Base-by-base conservation (phyloP, 108 stramenopile genomes). In the Skeletonema costatum region DNA sequence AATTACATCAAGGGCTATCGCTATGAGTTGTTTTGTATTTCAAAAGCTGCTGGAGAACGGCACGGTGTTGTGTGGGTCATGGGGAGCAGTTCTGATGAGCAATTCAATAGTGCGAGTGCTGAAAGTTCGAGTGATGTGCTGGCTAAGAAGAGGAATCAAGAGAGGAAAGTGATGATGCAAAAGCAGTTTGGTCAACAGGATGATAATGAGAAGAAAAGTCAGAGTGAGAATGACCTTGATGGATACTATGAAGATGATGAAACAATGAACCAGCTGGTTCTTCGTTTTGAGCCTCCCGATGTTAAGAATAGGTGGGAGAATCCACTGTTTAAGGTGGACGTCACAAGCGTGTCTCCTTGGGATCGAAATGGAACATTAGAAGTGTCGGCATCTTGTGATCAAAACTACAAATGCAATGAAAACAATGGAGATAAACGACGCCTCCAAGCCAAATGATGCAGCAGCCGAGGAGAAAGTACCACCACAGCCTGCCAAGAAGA, bases 1-100 rank as follows among this genome's bases (percentile, higher is more conserved):
- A 96, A 96, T 73, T 94, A 94, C 81, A 96, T 96, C 79, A 96
- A 96, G 70, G 95, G 95, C 42, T 96, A 86, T 82, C 89, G 93
- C 14, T 96, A 96, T 73, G 93, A 96, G 61, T 70, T 96, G 68
- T 90, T 92, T 64, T 96, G 95, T 70, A 87, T 96, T 33, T 86
- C 90, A 36, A 93, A 94, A 63, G 90, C 93, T 25, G 85, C 84
- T n/a, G 84, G 83, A 46, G 82, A 92, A 71, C 67, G 77, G 32
- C 95, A 96, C 73, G 90, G 92, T 29, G 89, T 96, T 30, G 44
- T 96, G 32, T 96, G 92, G 95, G 80, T 93, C 39, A 60, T 89
- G 36, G 81, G 75, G 13, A 60, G 60, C 14, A 58, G 35, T 35
- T 16, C 39, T 4, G 75, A 82, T 39, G 61, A 44, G 25, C 35